Conservation (phyloP, 768 basidiomycete genomes). For the Hericium alpestre region DNA sequence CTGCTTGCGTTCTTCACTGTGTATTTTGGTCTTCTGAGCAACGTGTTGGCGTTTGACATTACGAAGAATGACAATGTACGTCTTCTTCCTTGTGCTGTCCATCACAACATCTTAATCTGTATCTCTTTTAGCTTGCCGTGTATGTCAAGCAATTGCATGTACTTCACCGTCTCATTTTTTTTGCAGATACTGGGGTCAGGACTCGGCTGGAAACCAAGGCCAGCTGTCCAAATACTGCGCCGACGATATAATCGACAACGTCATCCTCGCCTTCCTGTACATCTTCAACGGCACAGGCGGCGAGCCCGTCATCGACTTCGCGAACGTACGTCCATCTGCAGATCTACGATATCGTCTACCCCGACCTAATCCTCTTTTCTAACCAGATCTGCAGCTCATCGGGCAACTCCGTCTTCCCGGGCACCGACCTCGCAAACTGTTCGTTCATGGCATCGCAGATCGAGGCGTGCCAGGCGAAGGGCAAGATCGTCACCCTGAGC, state of each 20-base stretch:
- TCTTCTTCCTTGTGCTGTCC: constrained; percentile 1
- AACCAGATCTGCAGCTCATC: constrained; percentile 50
- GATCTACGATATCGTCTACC: not conserved
- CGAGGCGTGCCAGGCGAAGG: constrained; percentile 42
- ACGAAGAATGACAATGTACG: constrained; percentile 29
- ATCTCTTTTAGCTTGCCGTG: constrained; percentile 13
- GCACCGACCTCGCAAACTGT: constrained; percentile 55
- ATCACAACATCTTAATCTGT: constrained; percentile 15
- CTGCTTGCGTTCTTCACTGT: not conserved
- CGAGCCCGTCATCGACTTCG: constrained; percentile 47
- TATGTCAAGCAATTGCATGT: not conserved
- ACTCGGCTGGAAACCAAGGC: constrained; percentile 39
- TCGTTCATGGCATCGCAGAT: constrained; percentile 50
- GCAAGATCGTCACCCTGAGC: constrained; percentile 29
- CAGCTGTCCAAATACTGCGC: constrained; percentile 40
- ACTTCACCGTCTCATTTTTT: constrained; percentile 29
- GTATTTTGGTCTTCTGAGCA: not conserved
- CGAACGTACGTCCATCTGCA: constrained; percentile 33
- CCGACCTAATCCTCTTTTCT: not conserved
- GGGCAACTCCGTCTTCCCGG: constrained; percentile 49
- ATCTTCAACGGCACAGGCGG: constrained; percentile 50
- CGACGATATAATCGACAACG: constrained; percentile 46
- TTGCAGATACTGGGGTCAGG: constrained; percentile 33
- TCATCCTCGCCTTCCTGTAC: constrained; percentile 54
- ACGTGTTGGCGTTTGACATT: constrained; percentile 22